Evolutionary conservation across 2,329 filamentous ascomycete genomes (phyloP).

Genomic region (Botrytis paeoniae): DNA sequence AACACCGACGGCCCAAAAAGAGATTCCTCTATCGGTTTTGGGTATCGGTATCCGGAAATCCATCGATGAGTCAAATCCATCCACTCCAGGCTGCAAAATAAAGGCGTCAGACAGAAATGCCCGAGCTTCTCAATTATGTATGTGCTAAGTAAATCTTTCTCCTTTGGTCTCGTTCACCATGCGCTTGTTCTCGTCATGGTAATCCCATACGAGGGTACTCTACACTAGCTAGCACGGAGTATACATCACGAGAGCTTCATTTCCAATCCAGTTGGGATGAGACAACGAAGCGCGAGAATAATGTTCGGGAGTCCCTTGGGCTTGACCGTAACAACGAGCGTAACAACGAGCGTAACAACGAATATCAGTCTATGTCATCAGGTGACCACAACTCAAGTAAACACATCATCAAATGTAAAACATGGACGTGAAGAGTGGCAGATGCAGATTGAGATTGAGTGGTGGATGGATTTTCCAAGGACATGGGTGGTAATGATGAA

Average conservation of each 20-base stretch:
- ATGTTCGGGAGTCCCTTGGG: not conserved
- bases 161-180: not conserved
- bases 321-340: conserved; percentile 3
- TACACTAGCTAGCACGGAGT: not conserved
- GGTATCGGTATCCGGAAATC: not conserved
- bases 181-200: conserved; percentile 1
- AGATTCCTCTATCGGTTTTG: not conserved
- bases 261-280: not conserved
- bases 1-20: not conserved
- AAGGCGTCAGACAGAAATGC: not conserved
- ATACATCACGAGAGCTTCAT: conserved; percentile 12
- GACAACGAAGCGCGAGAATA: conserved; percentile 1
- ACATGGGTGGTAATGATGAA: not conserved
- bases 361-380: not conserved
- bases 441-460: not conserved
- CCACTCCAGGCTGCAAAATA: conserved; percentile 8
- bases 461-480: not conserved
- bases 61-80: conserved; percentile 9
- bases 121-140: not conserved
- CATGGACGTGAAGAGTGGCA: not conserved
- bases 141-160: not conserved
- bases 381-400: not conserved
- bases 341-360: not conserved
- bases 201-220: not conserved
- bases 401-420: conserved; percentile 18